A percentile compares a stretch with the other conserved stretches of the same genome.
Conservation (phyloP, 805 yeast species). For the Saccharomycopsis olivae region DNA sequence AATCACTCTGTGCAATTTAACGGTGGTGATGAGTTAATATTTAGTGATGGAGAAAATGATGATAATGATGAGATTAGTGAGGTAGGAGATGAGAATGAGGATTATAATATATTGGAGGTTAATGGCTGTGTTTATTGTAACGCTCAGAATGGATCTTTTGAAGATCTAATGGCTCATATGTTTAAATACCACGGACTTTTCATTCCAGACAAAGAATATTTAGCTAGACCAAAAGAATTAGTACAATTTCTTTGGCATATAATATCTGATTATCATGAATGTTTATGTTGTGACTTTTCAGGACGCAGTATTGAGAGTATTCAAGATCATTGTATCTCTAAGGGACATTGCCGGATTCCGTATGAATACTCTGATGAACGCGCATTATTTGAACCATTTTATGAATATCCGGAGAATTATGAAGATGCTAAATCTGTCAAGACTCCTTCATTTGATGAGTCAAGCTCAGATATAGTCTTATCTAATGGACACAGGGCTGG, state of each 20-base stretch:
- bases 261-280: constrained; percentile 73
- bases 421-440: constrained; percentile 22
- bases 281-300: constrained; percentile 66
- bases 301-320: constrained; percentile 81
- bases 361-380: constrained; percentile 76
- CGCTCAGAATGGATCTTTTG: constrained; percentile 38
- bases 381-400: constrained; percentile 65
- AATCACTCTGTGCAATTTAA: background rate
- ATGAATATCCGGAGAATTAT: constrained; percentile 51
- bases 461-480: constrained; percentile 56
- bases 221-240: constrained; percentile 61
- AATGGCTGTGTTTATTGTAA: constrained; percentile 49
- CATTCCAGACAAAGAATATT: constrained; percentile 69
- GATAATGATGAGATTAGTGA: constrained; percentile 21
- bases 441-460: constrained; percentile 24
- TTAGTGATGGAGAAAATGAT: background rate
- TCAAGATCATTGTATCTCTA: constrained; percentile 77
- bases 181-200: constrained; percentile 71
- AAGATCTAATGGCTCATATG: constrained; percentile 66
- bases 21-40: background rate
- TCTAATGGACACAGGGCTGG: constrained; percentile 77
- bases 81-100: constrained; percentile 6
- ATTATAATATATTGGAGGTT: constrained; percentile 17
- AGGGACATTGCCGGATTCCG: constrained; percentile 83
- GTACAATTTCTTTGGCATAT: constrained; percentile 69